A percentile compares a stretch with the other conserved stretches of the same genome.
These are phyloP conservation scores for Aleurites moluccanus DNA, from an alignment of 441 rosid species.

Conservation along the genomic window DNA sequence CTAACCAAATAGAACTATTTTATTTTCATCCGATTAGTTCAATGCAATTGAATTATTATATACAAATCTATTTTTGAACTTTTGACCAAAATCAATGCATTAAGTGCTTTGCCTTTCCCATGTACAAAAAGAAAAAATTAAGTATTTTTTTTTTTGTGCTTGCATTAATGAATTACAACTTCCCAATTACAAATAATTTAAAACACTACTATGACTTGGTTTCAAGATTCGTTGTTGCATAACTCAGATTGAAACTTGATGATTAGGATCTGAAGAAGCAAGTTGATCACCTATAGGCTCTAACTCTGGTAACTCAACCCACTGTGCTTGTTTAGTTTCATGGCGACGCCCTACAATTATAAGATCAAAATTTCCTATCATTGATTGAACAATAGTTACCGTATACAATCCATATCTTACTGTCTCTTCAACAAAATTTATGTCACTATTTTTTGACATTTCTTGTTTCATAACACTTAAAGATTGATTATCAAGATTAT, in stretches of 20 bases:
- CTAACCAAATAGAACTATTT: too few relatives aligned
- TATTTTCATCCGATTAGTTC: too few relatives aligned
- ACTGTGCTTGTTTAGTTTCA: conserved; percentile 26
- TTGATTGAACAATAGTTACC: conserved; percentile 17
- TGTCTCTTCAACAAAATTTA: conserved; percentile 19
- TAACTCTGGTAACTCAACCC: conserved; percentile 41
- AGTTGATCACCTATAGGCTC: conserved; percentile 44
- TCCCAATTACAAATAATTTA: too few relatives aligned
- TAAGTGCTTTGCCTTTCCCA: too few relatives aligned
- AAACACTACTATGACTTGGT: conserved; percentile 20
- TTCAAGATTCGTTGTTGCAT: conserved; percentile 35
- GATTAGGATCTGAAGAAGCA: conserved; percentile 33
- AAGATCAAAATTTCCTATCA: background rate
- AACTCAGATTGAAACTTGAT: conserved; percentile 33
- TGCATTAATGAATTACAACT: too few relatives aligned
- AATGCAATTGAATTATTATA: too few relatives aligned
- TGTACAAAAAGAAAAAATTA: too few relatives aligned
- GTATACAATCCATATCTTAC: conserved; percentile 40
- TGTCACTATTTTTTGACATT: conserved; percentile 1
- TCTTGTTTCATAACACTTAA: conserved; percentile 24
- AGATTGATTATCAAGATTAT: conserved; percentile 10
- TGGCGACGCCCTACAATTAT: conserved; percentile 12
- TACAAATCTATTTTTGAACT: too few relatives aligned
- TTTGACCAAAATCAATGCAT: too few relatives aligned
- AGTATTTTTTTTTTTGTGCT: too few relatives aligned